Conservation (phyloP, 129 eudicot species). For the Saposhnikovia divaricata region DNA sequence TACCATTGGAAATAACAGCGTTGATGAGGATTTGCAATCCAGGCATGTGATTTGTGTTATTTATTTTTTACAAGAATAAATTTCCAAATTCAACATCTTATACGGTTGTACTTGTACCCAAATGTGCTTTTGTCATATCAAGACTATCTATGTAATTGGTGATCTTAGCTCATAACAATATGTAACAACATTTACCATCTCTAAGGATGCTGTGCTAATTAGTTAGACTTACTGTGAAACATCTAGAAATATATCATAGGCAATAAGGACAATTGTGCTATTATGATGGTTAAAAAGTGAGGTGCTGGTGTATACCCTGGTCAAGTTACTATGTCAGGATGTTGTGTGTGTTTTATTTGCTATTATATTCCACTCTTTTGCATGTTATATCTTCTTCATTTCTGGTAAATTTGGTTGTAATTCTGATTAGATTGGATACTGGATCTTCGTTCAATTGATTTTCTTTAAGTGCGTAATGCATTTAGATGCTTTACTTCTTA, state of each 20-base stretch:
- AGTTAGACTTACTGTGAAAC: background rate
- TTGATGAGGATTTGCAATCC: conserved; percentile 58
- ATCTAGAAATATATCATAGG: background rate
- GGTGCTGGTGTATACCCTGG: background rate
- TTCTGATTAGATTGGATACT: background rate
- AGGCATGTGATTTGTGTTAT: conserved; percentile 33
- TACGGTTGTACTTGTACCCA: too few species aligned
- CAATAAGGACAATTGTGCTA: background rate
- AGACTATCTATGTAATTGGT: background rate
- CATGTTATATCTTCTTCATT: background rate
- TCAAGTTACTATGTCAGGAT: background rate
- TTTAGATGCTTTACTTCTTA: too few species aligned
- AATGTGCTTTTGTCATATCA: background rate
- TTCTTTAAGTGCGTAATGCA: background rate
- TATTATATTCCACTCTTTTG: background rate
- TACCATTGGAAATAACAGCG: conserved; percentile 55
- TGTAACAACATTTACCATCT: background rate
- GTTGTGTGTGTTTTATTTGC: background rate
- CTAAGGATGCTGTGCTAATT: too few species aligned
- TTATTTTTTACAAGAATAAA: background rate
- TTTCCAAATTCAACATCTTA: background rate
- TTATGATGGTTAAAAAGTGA: background rate
- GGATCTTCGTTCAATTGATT: background rate
- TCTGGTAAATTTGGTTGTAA: background rate
- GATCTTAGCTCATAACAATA: background rate